Conservation (phyloP, 371 early-diverging fungal genomes). For the Conidiobolus incongruus region DNA sequence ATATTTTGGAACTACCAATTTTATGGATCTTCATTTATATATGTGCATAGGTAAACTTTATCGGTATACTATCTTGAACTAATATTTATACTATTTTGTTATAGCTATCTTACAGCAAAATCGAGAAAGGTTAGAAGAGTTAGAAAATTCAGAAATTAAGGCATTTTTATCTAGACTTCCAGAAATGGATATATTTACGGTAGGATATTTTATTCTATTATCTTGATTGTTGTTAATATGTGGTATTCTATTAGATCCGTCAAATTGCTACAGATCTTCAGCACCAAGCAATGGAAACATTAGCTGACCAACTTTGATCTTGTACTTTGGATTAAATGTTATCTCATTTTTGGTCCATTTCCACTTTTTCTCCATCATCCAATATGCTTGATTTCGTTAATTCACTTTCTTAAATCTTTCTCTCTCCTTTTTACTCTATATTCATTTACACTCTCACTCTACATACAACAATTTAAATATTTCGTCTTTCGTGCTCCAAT, state of each 20-base stretch:
- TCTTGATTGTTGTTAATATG: too few relatives aligned
- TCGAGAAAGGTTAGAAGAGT: conserved; percentile 65
- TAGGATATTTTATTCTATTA: neutral
- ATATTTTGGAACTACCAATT: conserved; percentile 47
- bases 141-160: conserved; percentile 71
- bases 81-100: conserved; percentile 8
- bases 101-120: conserved; percentile 13
- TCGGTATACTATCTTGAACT: neutral
- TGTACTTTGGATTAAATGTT: too few relatives aligned
- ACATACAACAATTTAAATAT: too few relatives aligned
- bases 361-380: too few relatives aligned
- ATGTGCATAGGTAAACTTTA: conserved; percentile 34
- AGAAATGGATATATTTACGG: neutral
- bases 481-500: too few relatives aligned
- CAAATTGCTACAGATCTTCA: conserved; percentile 1
- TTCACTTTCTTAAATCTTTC: too few relatives aligned
- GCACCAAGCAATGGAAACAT: neutral
- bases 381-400: too few relatives aligned
- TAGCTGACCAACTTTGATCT: neutral
- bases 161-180: conserved; percentile 1
- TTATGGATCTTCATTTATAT: conserved; percentile 51
- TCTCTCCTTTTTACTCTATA: too few relatives aligned
- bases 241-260: neutral
- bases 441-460: too few relatives aligned
- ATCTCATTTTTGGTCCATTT: too few relatives aligned